A percentile compares a stretch with the other conserved stretches of the same genome.
Conservation (phyloP, 495 filamentous ascomycete genomes). For the Aspergillus avenaceus region DNA sequence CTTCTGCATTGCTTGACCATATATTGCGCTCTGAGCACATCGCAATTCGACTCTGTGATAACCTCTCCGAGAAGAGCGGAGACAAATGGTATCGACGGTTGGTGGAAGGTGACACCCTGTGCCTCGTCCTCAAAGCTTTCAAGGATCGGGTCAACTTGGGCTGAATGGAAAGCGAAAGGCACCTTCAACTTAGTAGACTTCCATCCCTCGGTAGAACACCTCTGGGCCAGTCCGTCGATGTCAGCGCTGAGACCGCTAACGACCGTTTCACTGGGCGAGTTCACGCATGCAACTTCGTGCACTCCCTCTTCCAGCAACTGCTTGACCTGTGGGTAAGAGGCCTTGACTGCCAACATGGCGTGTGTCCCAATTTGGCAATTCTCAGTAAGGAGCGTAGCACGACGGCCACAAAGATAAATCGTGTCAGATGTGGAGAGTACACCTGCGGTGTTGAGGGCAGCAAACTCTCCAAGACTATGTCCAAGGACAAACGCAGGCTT, state of each 20-base stretch:
- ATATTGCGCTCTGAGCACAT: constrained; percentile 51
- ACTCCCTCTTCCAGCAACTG: constrained; percentile 18
- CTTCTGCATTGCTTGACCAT: constrained; percentile 62
- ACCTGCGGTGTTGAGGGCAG: constrained; percentile 72
- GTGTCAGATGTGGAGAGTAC: constrained; percentile 70
- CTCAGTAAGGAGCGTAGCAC: constrained; percentile 68
- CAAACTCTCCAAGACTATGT: constrained; percentile 76
- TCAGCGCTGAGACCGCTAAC: constrained; percentile 47
- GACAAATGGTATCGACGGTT: constrained; percentile 59
- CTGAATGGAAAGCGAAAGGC: constrained; percentile 74
- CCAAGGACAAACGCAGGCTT: constrained; percentile 74
- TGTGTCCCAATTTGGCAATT: constrained; percentile 69
- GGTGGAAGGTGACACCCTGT: constrained; percentile 53
- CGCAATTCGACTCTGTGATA: constrained; percentile 40
- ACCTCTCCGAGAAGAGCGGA: constrained; percentile 64
- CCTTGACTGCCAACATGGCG: constrained; percentile 47
- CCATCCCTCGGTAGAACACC: constrained; percentile 48
- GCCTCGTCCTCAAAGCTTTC: constrained; percentile 60
- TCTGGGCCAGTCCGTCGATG: constrained; percentile 55
- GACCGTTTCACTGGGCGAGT: constrained; percentile 39
- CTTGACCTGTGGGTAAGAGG: constrained; percentile 23
- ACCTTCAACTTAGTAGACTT: constrained; percentile 65
- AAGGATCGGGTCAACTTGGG: constrained; percentile 70
- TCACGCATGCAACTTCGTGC: constrained; percentile 48
- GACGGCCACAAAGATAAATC: constrained; percentile 66